These are phyloP conservation scores for Clarireedia homoeocarpa DNA, from an alignment of 2,329 filamentous ascomycete species.

Conservation along the genomic window DNA sequence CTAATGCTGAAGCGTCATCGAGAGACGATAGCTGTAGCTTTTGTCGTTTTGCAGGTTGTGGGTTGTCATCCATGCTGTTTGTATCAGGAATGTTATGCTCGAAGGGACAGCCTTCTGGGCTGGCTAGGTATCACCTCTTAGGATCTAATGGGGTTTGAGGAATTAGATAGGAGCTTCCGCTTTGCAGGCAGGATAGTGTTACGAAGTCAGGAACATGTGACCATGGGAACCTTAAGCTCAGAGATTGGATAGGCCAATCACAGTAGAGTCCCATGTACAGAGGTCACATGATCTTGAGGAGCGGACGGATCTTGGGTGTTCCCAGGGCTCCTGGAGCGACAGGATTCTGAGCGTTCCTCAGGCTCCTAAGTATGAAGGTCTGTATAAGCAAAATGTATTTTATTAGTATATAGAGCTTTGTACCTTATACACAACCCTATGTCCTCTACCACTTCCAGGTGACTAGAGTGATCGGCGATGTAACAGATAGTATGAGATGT, in stretches of 20 bases:
- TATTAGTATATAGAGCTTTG: too few species aligned
- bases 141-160: too few species aligned
- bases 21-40: conserved; percentile 7
- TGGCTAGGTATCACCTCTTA: too few species aligned
- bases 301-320: too few species aligned
- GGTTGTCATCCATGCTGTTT: conserved; percentile 1
- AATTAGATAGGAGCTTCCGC: too few species aligned
- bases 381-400: not conserved
- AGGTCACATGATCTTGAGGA: not conserved
- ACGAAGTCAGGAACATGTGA: not conserved
- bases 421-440: too few species aligned
- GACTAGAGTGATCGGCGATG: too few species aligned
- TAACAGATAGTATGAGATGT: too few species aligned
- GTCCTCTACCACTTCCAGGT: too few species aligned
- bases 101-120: not conserved
- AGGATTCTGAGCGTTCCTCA: not conserved
- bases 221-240: not conserved
- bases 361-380: not conserved
- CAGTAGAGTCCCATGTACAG: not conserved
- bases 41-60: conserved; percentile 10
- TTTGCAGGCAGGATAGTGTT: too few species aligned
- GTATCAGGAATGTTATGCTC: not conserved
- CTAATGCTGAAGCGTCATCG: conserved; percentile 6
- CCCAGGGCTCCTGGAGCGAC: not conserved
- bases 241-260: not conserved